phyloP scores from a whole-genome alignment of 352 stramenopile species.

The Salisapilia sapeloensis region DNA sequence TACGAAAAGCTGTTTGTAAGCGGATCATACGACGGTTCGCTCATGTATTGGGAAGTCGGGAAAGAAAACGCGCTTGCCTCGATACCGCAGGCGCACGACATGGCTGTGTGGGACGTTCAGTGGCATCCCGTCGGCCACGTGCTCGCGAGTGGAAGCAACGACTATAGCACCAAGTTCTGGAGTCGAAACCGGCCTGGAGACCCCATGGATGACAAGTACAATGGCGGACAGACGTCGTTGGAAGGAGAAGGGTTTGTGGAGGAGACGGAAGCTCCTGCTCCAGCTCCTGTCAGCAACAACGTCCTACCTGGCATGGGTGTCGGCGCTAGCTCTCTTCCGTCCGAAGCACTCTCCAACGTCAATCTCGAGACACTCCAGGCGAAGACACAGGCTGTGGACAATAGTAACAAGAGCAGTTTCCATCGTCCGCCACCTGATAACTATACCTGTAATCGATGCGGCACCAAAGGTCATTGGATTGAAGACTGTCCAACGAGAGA shows the following conservation, averaged over 20 bases:
- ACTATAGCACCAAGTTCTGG: conserved; percentile 97
- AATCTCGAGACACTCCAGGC: neutral
- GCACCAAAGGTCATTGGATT: conserved; percentile 77
- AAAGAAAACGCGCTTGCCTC: conserved; percentile 71
- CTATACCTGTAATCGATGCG: conserved; percentile 79
- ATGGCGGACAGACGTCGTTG: conserved; percentile 49
- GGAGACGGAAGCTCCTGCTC: conserved; percentile 30
- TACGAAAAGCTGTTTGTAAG: conserved; percentile 93
- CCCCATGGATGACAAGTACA: conserved; percentile 83
- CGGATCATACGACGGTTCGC: conserved; percentile 92
- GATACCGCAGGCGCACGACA: conserved; percentile 89
- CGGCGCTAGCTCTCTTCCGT: conserved; percentile 46
- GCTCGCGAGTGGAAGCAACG: conserved; percentile 91
- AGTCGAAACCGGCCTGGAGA: conserved; percentile 87
- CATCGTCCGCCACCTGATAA: conserved; percentile 49
- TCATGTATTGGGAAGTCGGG: conserved; percentile 96
- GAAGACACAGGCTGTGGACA: neutral
- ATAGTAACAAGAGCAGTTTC: too few relatives aligned
- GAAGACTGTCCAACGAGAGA: conserved; percentile 78
- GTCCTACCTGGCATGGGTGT: conserved; percentile 8
- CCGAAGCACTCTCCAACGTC: neutral
- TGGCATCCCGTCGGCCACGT: conserved; percentile 95
- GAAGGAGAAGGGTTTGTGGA: too few relatives aligned
- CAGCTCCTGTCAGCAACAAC: conserved; percentile 8
- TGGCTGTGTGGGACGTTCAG: conserved; percentile 95